Base-by-base conservation (phyloP, 257 asterid genomes). In the Schizonepeta tenuifolia region DNA sequence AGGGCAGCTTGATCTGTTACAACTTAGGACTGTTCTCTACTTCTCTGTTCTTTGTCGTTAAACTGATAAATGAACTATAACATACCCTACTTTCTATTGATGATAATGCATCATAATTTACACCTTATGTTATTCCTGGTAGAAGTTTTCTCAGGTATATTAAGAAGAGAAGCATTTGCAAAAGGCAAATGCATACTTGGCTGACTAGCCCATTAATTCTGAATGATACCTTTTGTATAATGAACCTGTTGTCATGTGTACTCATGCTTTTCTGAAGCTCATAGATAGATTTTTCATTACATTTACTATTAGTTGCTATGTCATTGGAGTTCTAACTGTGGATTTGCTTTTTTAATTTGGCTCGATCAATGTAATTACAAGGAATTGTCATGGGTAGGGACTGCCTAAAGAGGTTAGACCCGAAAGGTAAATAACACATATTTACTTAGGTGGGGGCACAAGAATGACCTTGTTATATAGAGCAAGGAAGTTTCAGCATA, bases 391-490 rank as follows among this genome's bases (percentile, higher is more conserved):
- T 44, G 66, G 28, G 47, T 17, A 31, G 62, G 22, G 35, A 58
- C 59, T 59, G 47, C 74, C 60, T 60, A 36, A 8, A 24, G 54
- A 49, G 61, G 46, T 69, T 62, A 54, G 49, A 70, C 14, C 46
- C 53, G 55, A 28, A 14, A 41, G 55, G 35, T 4, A 44, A 49
- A 51, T 21, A 60, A 17, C 66, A 40, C 7, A 26, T 11, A 67
- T 20, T 68, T 64, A 11, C 15, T 57, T 75, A 50, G 67, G 54
- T 40, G 28, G 31, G 41, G 35, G 15, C 76, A 63, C 46, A 70
- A 24, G 24, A 46, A 46, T 10, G 15, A 24, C 40, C 15, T 64
- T 65, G 24, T 17, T 55, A 56, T n/a, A 63, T 47, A 11, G 44
- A 44, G 7, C 54, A 26, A 28, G 60, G 64, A 63, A 44, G 44